phyloP scores from a whole-genome alignment of 2,329 filamentous ascomycete species.

The Pseudogymnoascus sp. region DNA sequence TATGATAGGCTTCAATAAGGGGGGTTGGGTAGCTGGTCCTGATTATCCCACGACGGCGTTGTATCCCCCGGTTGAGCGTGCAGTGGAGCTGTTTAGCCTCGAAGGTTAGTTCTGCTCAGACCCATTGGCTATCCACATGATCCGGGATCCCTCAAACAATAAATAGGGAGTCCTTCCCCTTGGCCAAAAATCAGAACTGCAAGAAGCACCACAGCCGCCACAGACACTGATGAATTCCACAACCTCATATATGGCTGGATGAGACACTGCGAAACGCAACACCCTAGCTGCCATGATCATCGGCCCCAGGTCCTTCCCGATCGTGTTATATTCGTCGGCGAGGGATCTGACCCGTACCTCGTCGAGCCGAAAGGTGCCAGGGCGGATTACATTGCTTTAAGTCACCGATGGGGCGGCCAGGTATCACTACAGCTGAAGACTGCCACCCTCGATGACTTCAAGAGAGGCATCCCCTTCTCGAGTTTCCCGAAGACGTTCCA shows the following conservation, averaged over 20 bases:
- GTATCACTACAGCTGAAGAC: constrained; percentile 12
- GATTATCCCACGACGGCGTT: neutral
- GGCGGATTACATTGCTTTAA: constrained; percentile 21
- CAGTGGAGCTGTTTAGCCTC: neutral
- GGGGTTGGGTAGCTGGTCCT: neutral
- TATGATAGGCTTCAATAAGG: neutral
- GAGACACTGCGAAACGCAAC: neutral
- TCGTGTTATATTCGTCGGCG: neutral
- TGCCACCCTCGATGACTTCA: constrained; percentile 11
- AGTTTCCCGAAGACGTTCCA: constrained; percentile 21
- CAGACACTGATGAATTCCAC: neutral
- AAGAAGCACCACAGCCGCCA: neutral
- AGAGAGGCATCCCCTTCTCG: constrained; percentile 12
- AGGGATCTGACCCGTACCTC: neutral
- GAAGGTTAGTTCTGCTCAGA: neutral
- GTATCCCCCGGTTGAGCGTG: neutral
- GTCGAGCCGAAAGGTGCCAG: neutral
- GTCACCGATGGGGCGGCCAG: constrained; percentile 25
- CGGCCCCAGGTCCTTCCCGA: neutral
- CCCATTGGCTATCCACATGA: no score
- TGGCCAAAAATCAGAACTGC: neutral
- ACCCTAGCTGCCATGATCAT: neutral
- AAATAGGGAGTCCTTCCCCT: neutral
- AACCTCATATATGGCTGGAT: no score
- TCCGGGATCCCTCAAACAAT: neutral